These are phyloP conservation scores for Spiromastix sp. DNA, from an alignment of 2,329 filamentous ascomycete species.

Conservation along the genomic window DNA sequence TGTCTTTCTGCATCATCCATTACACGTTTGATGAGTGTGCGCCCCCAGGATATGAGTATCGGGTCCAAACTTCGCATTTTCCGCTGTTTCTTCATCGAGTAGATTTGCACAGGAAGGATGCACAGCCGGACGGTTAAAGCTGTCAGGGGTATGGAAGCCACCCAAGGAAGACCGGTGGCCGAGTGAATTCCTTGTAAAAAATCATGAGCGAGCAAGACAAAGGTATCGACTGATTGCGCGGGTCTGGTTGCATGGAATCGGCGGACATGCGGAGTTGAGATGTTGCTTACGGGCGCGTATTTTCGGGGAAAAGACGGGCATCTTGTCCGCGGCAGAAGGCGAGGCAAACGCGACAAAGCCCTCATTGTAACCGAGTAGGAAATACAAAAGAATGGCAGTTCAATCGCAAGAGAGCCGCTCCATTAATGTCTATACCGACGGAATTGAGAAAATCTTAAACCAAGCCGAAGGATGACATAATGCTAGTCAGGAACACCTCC, in stretches of 20 bases:
- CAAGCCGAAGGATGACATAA: no score
- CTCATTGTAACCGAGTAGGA: no score
- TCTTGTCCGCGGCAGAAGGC: no score
- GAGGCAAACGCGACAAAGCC: no score
- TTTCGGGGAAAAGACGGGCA: no score
- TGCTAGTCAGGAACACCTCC: no score
- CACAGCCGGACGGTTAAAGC: constrained; percentile 41
- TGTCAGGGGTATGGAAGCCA: constrained; percentile 42
- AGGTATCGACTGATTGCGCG: constrained; percentile 31
- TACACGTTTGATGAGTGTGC: constrained; percentile 1
- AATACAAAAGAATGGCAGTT: neutral
- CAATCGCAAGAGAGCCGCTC: no score
- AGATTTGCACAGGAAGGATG: constrained; percentile 39
- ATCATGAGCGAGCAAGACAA: constrained; percentile 34
- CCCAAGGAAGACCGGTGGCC: constrained; percentile 43
- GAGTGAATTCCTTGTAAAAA: constrained; percentile 42
- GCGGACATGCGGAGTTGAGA: constrained; percentile 22
- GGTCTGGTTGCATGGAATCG: constrained; percentile 42
- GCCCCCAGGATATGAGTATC: constrained; percentile 28
- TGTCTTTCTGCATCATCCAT: neutral
- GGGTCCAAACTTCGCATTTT: constrained; percentile 36
- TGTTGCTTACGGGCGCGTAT: neutral
- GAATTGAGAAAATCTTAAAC: no score
- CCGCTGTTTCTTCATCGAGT: constrained; percentile 27
- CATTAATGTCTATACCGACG: no score